These are phyloP conservation scores for Podaxis mareebaensis DNA, from an alignment of 768 basidiomycete genomes.

Conservation along the genomic window DNA sequence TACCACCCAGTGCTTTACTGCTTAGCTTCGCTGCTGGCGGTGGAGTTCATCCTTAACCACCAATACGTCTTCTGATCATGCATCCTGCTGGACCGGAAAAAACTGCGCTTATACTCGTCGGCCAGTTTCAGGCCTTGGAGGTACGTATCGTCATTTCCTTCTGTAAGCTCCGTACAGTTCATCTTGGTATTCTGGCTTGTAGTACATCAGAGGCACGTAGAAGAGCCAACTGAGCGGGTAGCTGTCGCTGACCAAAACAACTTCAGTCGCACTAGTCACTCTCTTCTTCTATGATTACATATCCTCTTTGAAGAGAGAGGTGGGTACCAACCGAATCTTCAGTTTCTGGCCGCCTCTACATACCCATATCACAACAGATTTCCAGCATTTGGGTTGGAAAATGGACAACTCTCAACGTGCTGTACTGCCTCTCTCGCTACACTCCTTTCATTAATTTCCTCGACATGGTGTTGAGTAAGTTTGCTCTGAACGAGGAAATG, in stretches of 20 bases:
- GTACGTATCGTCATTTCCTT: neutral
- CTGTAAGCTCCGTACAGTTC: neutral
- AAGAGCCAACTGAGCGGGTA: too few species aligned
- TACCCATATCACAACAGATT: neutral
- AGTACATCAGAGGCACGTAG: constrained; percentile 3
- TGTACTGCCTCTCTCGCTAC: constrained; percentile 6
- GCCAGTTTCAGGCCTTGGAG: neutral
- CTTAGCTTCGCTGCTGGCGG: neutral
- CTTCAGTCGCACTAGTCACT: neutral
- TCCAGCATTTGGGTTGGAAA: constrained; percentile 4
- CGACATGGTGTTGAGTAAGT: neutral
- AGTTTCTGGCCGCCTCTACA: neutral
- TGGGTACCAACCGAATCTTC: neutral
- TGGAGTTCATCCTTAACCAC: neutral
- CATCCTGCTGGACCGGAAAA: neutral
- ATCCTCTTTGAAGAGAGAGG: neutral
- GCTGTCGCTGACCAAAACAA: neutral
- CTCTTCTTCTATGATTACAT: constrained; percentile 9
- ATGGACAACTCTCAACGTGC: constrained; percentile 10
- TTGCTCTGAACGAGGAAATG: neutral
- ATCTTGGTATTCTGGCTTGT: too few species aligned
- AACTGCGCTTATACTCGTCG: neutral
- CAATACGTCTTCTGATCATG: neutral
- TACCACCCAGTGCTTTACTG: neutral
- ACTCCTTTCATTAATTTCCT: constrained; percentile 10